A percentile compares a stretch with the other conserved stretches of the same genome.
phyloP scores from a whole-genome alignment of 2,329 filamentous ascomycete genomes.

The Colletotrichum siamense region DNA sequence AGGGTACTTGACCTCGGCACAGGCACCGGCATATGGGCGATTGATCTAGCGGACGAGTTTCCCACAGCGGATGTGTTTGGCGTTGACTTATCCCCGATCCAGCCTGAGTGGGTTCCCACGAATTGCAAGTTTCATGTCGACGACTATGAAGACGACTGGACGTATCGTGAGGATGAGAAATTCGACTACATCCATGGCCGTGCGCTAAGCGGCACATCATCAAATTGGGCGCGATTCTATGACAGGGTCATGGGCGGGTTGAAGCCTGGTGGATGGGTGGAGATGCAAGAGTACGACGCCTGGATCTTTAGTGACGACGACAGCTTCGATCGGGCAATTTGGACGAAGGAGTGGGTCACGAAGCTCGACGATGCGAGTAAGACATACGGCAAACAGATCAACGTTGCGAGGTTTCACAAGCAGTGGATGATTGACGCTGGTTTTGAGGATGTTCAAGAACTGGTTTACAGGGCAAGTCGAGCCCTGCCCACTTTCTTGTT shows the following conservation, averaged over 20 bases:
- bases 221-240: conserved; percentile 38
- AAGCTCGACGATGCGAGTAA: conserved; percentile 40
- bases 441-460: conserved; percentile 39
- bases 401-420: conserved; percentile 39
- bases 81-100: conserved; percentile 64
- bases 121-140: conserved; percentile 72
- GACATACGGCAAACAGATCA: conserved; percentile 43
- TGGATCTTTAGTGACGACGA: conserved; percentile 44
- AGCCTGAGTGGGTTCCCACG: conserved; percentile 60
- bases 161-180: conserved; percentile 41
- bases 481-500: background rate
- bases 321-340: conserved; percentile 39
- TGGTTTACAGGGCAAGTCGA: conserved; percentile 31
- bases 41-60: conserved; percentile 49
- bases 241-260: conserved; percentile 27
- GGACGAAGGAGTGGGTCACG: conserved; percentile 44
- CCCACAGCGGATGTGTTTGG: conserved; percentile 54
- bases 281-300: conserved; percentile 44
- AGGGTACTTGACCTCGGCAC: conserved; percentile 63
- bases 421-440: conserved; percentile 44
- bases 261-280: conserved; percentile 40
- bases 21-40: conserved; percentile 66
- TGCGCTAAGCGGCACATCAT: conserved; percentile 34
- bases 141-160: conserved; percentile 62
- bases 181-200: conserved; percentile 40